These are phyloP conservation scores for Phlebopus sp. DNA, from an alignment of 1,284 basidiomycete species.

Conservation along the genomic window DNA sequence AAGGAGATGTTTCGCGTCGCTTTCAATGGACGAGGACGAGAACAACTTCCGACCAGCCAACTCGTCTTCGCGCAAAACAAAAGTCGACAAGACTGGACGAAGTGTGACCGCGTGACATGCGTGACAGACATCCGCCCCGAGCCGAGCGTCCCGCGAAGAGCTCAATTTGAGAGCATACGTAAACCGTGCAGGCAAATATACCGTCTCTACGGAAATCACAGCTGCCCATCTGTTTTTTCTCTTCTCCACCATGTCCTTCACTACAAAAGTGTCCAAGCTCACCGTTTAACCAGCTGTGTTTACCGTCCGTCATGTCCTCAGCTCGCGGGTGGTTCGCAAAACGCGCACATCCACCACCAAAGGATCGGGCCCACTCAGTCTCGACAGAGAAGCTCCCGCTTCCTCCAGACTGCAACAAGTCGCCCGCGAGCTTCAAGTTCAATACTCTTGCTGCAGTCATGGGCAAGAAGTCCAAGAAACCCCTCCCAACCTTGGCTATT, in stretches of 20 bases:
- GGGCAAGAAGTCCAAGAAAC: slow-evolving; percentile 61
- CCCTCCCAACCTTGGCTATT: slow-evolving; percentile 42
- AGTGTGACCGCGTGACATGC: not conserved
- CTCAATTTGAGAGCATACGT: slow-evolving; percentile 4
- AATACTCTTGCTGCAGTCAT: slow-evolving; percentile 55
- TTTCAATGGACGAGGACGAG: too few relatives aligned
- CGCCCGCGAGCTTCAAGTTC: slow-evolving; percentile 41
- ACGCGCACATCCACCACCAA: slow-evolving; percentile 4
- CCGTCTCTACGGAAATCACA: slow-evolving; percentile 12
- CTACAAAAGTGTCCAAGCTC: not conserved
- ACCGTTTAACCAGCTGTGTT: slow-evolving; percentile 1
- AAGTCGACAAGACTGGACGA: not conserved
- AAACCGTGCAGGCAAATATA: slow-evolving; percentile 8
- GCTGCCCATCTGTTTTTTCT: not conserved
- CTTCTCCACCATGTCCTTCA: slow-evolving; percentile 3
- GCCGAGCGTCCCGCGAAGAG: slow-evolving; percentile 1
- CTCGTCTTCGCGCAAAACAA: too few relatives aligned
- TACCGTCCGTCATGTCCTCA: slow-evolving; percentile 11
- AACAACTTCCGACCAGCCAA: too few relatives aligned
- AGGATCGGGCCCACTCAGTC: slow-evolving; percentile 4
- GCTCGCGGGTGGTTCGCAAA: slow-evolving; percentile 15
- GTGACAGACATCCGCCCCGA: not conserved
- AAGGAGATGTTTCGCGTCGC: not conserved
- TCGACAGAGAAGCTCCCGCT: slow-evolving; percentile 9
- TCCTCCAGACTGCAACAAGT: slow-evolving; percentile 20